phyloP scores from a whole-genome alignment of 768 basidiomycete genomes.

The Gymnopilus dilepis region DNA sequence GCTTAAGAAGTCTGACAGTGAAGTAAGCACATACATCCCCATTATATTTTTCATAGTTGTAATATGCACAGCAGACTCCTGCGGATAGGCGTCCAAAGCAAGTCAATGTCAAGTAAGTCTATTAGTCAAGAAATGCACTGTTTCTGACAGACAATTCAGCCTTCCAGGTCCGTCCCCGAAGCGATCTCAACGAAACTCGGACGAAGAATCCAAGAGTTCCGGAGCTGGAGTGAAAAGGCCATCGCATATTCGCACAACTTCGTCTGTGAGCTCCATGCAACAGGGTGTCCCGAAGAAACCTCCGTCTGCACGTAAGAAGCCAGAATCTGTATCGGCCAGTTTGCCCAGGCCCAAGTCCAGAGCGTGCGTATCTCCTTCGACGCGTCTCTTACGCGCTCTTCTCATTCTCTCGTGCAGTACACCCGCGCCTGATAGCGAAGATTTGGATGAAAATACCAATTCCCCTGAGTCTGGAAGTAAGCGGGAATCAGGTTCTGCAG shows the following conservation, averaged over 20 bases:
- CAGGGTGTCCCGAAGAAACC: constrained; percentile 28
- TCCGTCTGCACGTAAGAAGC: constrained; percentile 26
- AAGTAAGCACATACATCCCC: constrained; percentile 26
- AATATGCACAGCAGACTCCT: constrained; percentile 23
- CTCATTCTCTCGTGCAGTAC: neutral
- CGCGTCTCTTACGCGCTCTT: neutral
- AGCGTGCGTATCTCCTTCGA: constrained; percentile 26
- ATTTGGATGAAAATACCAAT: neutral
- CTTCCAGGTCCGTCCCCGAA: constrained; percentile 35
- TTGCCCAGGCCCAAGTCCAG: constrained; percentile 31
- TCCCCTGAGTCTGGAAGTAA: constrained; percentile 26
- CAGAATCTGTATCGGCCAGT: constrained; percentile 4
- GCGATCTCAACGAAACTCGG: constrained; percentile 28
- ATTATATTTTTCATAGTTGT: too few relatives aligned
- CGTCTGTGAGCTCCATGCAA: constrained; percentile 40
- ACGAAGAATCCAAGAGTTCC: constrained; percentile 22
- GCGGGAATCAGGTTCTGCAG: constrained; percentile 7
- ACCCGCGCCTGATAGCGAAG: neutral
- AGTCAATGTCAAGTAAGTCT: constrained; percentile 30
- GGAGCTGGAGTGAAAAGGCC: constrained; percentile 30
- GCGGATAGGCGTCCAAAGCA: constrained; percentile 29
- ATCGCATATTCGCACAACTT: constrained; percentile 28
- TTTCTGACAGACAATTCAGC: constrained; percentile 22
- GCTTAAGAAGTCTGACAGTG: constrained; percentile 13
- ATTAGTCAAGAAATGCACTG: neutral